Percentiles rank a stretch among this genome's conserved stretches.
Evolutionary conservation across 176 grass and related monocot species (phyloP).

Genomic region (Lolium multiflorum): DNA sequence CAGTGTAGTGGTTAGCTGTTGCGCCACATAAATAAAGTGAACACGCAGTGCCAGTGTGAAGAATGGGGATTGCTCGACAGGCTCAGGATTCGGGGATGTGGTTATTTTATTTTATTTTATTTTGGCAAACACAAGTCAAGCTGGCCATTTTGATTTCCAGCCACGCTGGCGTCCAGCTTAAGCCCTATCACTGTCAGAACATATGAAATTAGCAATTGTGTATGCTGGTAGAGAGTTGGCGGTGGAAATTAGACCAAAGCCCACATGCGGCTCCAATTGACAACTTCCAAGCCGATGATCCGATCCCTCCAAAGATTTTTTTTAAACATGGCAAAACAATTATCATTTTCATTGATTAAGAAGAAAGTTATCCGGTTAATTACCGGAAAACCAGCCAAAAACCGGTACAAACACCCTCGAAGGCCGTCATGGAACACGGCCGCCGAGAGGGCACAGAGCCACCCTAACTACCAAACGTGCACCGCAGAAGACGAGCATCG

Average conservation of each 20-base stretch:
- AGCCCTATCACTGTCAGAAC: neutral
- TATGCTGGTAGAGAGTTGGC: neutral
- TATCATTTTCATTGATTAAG: too few species aligned
- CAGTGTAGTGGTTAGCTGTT: slow-evolving; percentile 11
- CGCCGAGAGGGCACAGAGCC: too few species aligned
- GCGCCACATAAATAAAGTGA: neutral
- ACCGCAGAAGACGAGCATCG: too few species aligned
- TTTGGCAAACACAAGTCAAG: neutral
- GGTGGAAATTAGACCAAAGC: neutral
- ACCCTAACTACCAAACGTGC: too few species aligned
- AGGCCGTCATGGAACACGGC: too few species aligned
- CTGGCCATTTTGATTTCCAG: neutral
- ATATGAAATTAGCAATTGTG: neutral
- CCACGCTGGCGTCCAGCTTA: neutral
- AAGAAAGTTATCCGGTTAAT: too few species aligned
- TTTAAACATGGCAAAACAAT: too few species aligned
- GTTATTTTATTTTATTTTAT: neutral
- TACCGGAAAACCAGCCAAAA: too few species aligned
- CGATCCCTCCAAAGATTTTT: neutral
- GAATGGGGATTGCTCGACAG: neutral
- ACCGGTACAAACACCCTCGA: too few species aligned
- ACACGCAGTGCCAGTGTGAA: neutral
- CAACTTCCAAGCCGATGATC: neutral
- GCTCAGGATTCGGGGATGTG: neutral
- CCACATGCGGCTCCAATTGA: neutral